These are phyloP conservation scores for Arabidopsis arenosa DNA, from an alignment of 345 rosid genomes.

Conservation along the genomic window DNA sequence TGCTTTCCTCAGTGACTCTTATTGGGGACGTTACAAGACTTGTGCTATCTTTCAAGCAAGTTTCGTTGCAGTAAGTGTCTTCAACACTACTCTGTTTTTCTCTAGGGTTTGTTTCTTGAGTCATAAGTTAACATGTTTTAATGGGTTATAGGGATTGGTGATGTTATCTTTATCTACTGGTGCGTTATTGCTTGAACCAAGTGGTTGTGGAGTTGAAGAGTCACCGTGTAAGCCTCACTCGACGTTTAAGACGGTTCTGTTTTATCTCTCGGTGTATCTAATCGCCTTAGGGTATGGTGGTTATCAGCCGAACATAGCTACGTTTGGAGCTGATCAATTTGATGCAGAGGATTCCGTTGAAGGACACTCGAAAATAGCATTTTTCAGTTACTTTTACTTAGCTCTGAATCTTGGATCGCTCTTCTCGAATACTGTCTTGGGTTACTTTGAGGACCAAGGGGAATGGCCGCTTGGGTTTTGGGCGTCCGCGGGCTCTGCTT, in stretches of 20 bases:
- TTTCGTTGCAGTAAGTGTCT: slow-evolving; percentile 73
- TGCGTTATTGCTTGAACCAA: slow-evolving; percentile 67
- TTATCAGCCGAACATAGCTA: slow-evolving; percentile 92
- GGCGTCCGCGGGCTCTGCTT: slow-evolving; percentile 84
- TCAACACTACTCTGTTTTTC: not conserved
- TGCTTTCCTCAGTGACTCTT: slow-evolving; percentile 96
- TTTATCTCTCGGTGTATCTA: slow-evolving; percentile 79
- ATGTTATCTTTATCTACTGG: slow-evolving; percentile 64
- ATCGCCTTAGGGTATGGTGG: slow-evolving; percentile 94
- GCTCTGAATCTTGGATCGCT: slow-evolving; percentile 93
- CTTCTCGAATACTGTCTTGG: slow-evolving; percentile 83
- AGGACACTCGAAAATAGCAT: slow-evolving; percentile 80
- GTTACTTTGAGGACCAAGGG: slow-evolving; percentile 89
- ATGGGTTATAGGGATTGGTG: slow-evolving; percentile 65
- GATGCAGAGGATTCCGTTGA: slow-evolving; percentile 86
- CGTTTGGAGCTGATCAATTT: slow-evolving; percentile 97
- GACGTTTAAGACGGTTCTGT: slow-evolving; percentile 50
- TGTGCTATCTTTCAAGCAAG: slow-evolving; percentile 90
- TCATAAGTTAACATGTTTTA: slow-evolving; percentile 16
- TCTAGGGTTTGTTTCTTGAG: slow-evolving; percentile 14
- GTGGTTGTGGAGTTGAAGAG: slow-evolving; percentile 71
- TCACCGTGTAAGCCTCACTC: slow-evolving; percentile 75
- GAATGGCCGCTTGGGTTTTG: slow-evolving; percentile 86
- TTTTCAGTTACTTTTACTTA: slow-evolving; percentile 93
- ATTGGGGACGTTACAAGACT: slow-evolving; percentile 97